These are phyloP conservation scores for Zygosaccharomyces rouxii DNA, from an alignment of 805 yeast species.

Conservation along the genomic window DNA sequence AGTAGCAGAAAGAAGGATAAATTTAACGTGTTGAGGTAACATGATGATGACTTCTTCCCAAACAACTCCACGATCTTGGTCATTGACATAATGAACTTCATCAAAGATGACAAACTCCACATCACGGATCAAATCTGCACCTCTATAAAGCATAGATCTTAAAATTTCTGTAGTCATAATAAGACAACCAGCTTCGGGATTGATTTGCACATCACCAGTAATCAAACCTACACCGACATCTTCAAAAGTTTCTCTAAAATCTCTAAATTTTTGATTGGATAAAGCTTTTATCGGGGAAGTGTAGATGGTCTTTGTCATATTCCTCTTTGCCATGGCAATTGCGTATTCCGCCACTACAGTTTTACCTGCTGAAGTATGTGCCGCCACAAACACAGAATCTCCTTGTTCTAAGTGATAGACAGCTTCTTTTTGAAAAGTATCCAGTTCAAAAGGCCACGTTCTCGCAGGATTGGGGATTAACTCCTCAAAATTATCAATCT, in stretches of 20 bases:
- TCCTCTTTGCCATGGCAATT: conserved; percentile 91
- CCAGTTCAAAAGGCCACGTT: conserved; percentile 91
- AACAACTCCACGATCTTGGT: conserved; percentile 94
- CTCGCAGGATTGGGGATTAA: conserved; percentile 91
- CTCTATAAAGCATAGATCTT: conserved; percentile 91
- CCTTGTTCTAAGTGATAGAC: conserved; percentile 95
- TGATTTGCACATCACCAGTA: conserved; percentile 97
- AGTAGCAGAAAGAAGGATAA: conserved; percentile 88
- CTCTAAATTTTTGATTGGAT: conserved; percentile 86
- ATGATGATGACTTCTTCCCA: conserved; percentile 99
- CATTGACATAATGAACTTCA: conserved; percentile 97
- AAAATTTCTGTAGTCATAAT: conserved; percentile 98
- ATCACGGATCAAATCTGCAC: conserved; percentile 93
- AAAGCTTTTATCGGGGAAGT: conserved; percentile 93
- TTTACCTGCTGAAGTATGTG: conserved; percentile 98
- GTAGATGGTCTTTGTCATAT: conserved; percentile 94
- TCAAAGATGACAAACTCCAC: conserved; percentile 97
- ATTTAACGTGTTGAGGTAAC: conserved; percentile 94
- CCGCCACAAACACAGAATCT: conserved; percentile 97
- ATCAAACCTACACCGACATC: conserved; percentile 88
- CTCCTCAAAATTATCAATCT: conserved; percentile 77
- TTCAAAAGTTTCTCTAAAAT: conserved; percentile 72
- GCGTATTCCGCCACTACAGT: conserved; percentile 98
- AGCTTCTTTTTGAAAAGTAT: conserved; percentile 95
- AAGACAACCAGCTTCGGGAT: conserved; percentile 91